A percentile compares a stretch with the other conserved stretches of the same genome.
phyloP scores from a whole-genome alignment of 192 early-diverging fungal species.

The Coemansia sp. region DNA sequence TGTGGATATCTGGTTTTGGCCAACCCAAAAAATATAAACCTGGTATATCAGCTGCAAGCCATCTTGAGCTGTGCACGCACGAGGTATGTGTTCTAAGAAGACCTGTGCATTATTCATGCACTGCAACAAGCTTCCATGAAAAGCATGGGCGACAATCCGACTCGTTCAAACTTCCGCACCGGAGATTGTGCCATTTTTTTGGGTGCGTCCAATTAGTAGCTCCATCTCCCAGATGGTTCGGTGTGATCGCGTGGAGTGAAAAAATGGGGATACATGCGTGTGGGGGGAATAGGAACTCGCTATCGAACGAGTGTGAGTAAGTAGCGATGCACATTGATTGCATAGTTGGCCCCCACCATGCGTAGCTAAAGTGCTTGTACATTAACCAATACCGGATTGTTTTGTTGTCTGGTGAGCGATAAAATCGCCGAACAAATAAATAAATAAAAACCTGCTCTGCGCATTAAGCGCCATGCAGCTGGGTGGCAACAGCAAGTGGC shows the following conservation, averaged over 20 bases:
- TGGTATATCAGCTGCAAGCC: neutral
- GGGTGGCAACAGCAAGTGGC: neutral
- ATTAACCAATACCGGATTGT: neutral
- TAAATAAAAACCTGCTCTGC: neutral
- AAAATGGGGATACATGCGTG: no score
- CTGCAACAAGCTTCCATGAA: neutral
- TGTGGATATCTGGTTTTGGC: neutral
- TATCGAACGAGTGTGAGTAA: neutral
- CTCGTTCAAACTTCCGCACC: neutral
- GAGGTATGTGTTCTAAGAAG: neutral
- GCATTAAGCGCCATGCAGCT: neutral
- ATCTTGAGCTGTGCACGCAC: neutral
- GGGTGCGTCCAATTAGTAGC: neutral
- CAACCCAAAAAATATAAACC: neutral
- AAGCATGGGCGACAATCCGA: neutral
- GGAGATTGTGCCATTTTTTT: neutral
- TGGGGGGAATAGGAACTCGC: no score
- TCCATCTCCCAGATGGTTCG: neutral
- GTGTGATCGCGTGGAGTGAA: neutral
- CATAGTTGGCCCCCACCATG: neutral
- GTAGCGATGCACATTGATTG: neutral
- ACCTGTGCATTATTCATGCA: neutral
- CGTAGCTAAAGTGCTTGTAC: neutral
- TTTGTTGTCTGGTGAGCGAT: conserved; percentile 2
- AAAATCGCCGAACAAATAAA: conserved; percentile 4